Conservation (phyloP, 257 asterid species). For the Ilex aquifolium region DNA sequence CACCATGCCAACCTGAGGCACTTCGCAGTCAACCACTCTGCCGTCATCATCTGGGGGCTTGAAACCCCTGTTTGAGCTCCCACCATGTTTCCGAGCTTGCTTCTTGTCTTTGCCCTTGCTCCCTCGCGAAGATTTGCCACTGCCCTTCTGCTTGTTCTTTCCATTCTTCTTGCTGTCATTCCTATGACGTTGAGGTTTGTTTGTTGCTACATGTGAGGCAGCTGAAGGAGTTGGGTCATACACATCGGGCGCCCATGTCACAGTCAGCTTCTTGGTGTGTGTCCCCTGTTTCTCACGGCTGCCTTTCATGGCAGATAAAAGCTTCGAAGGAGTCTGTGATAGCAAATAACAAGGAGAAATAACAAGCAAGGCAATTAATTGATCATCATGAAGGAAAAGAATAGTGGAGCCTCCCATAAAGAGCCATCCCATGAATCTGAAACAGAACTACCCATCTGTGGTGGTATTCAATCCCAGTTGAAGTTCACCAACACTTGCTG, state of each 20-base stretch:
- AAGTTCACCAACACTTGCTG: no score
- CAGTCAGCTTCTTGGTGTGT: conserved; percentile 40
- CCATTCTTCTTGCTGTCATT: conserved; percentile 50
- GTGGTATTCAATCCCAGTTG: no score
- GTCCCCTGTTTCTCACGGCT: conserved; percentile 78
- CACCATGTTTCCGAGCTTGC: conserved; percentile 47
- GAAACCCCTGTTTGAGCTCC: conserved; percentile 33
- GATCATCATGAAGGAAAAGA: neutral
- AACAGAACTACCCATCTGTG: no score
- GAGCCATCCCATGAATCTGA: no score
- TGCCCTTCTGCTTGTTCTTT: conserved; percentile 63
- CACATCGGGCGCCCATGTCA: conserved; percentile 89
- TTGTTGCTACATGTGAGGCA: conserved; percentile 65
- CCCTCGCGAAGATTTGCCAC: conserved; percentile 62
- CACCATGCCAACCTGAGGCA: conserved; percentile 9
- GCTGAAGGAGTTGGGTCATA: conserved; percentile 89
- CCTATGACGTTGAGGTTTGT: conserved; percentile 45
- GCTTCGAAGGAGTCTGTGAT: conserved; percentile 55
- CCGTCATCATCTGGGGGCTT: conserved; percentile 30
- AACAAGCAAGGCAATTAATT: conserved; percentile 13
- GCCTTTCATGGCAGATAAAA: conserved; percentile 90
- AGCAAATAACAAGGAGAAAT: conserved; percentile 21
- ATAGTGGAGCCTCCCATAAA: no score
- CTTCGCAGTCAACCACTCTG: conserved; percentile 14
- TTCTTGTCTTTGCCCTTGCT: conserved; percentile 75